Conservation (phyloP, 2,329 filamentous ascomycete species). For the Ophiostoma fasciatum region DNA sequence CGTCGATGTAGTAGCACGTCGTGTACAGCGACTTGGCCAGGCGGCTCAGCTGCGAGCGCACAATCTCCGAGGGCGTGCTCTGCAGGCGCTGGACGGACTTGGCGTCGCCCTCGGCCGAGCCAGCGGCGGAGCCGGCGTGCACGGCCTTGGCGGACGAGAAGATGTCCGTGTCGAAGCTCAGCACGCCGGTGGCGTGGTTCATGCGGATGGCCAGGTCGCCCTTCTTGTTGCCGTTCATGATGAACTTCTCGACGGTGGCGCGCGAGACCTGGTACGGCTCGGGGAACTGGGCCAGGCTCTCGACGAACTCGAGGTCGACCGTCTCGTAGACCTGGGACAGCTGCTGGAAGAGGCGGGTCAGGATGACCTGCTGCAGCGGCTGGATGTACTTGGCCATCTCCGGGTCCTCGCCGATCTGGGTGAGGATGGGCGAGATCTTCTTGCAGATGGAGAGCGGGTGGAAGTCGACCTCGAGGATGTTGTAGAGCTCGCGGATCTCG, state of each 20-base stretch:
- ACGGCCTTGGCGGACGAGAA: conserved; percentile 93
- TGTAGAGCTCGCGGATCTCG: conserved; percentile 94
- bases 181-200: conserved; percentile 84
- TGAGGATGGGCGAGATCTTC: conserved; percentile 93
- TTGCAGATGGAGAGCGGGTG: conserved; percentile 97
- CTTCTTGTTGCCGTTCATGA: conserved; percentile 99
- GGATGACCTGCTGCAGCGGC: conserved; percentile 94
- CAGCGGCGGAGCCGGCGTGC: conserved; percentile 67
- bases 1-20: conserved; percentile 91
- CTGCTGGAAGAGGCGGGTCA: conserved; percentile 97
- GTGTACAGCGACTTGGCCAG: conserved; percentile 83
- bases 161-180: conserved; percentile 96
- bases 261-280: conserved; percentile 88
- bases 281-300: conserved; percentile 87
- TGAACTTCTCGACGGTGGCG: conserved; percentile 96
- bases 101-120: conserved; percentile 74
- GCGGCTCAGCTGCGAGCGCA: conserved; percentile 83
- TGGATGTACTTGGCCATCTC: conserved; percentile 97
- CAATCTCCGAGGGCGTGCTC: conserved; percentile 95
- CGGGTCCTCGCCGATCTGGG: conserved; percentile 80
- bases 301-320: conserved; percentile 84
- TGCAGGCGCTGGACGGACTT: conserved; percentile 87
- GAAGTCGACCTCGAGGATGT: conserved; percentile 98
- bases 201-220: conserved; percentile 92
- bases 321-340: conserved; percentile 98